Evolutionary conservation across 352 stramenopile species (phyloP), one percentile per base, ranked within the genome.

Genomic region (Hyphochytrium catenoides): DNA sequence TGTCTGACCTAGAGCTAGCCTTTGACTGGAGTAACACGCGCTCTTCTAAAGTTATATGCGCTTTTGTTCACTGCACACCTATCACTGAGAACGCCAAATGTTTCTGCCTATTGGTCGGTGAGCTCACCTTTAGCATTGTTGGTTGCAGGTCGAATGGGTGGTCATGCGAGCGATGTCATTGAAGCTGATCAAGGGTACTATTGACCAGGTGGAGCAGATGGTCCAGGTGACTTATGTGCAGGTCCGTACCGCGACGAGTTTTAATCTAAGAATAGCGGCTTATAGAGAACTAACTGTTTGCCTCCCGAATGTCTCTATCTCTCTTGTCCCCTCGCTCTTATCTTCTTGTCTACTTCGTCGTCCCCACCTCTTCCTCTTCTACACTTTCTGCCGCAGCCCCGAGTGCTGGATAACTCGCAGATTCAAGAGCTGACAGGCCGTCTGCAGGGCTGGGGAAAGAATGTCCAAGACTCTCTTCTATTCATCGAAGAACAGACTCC

Each of bases 121-220:
- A n/a, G n/a, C n/a, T n/a, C n/a, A n/a, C n/a, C n/a, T n/a, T n/a
- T n/a, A n/a, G n/a, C n/a, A n/a, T n/a, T n/a, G n/a, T n/a, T n/a
- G n/a, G n/a, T n/a, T 69, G 43, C 56, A 67, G 48, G 86, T 98
- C 11, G 91, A 98, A 56, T 97, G 84, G 89, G 66, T 98, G 29
- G 62, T 96, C 28, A 98, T 98, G 91, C 66, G 87, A 15, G 89
- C 87, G 20, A 67, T 98, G 29, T 90, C 73, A 18, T 72, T 92
- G 46, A 72, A 82, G 19, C 60, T 98, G n/a, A 86, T 98, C 44
- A 86, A 92, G 51, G 79, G 75, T 21, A 62, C 61, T 1, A 86
- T 91, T 37, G 74, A 90, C 40, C 64, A 95, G 50, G 81, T 96
- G 12, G 75, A 91, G 37, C 47, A 57, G 31, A 78, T 87, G 9